Conservation (phyloP, 2,329 filamentous ascomycete genomes). For the Aureobasidium pullulans region DNA sequence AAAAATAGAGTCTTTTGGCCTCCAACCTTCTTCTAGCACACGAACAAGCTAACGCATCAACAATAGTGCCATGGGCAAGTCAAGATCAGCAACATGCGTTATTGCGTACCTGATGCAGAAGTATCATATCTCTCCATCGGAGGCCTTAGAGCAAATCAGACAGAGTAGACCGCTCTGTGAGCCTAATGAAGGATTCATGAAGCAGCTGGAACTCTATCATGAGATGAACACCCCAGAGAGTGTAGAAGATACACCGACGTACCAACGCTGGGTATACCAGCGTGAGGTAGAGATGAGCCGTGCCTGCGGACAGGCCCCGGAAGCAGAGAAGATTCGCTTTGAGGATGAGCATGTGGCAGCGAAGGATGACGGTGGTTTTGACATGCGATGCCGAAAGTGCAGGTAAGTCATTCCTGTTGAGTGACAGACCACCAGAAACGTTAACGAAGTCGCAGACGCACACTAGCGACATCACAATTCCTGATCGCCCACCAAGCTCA, state of each 20-base stretch:
- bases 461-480: slow-evolving; percentile 59
- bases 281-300: slow-evolving; percentile 60
- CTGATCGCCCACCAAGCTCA: slow-evolving; percentile 53
- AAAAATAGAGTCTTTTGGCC: background rate
- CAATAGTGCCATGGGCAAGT: slow-evolving; percentile 90
- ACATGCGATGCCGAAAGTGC: slow-evolving; percentile 87
- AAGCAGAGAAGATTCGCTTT: slow-evolving; percentile 68
- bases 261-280: slow-evolving; percentile 71
- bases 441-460: slow-evolving; percentile 37
- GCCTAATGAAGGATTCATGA: slow-evolving; percentile 87
- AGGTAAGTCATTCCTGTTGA: slow-evolving; percentile 43
- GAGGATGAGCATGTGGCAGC: slow-evolving; percentile 55
- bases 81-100: slow-evolving; percentile 76
- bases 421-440: background rate
- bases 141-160: slow-evolving; percentile 64
- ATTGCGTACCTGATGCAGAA: slow-evolving; percentile 74
- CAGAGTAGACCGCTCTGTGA: slow-evolving; percentile 69
- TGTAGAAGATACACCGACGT: slow-evolving; percentile 62
- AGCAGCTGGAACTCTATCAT: slow-evolving; percentile 80
- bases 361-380: slow-evolving; percentile 38
- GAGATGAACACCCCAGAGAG: slow-evolving; percentile 72
- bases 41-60: slow-evolving; percentile 12
- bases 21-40: background rate
- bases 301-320: slow-evolving; percentile 70
- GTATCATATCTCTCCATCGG: slow-evolving; percentile 44